phyloP scores from a whole-genome alignment of 305 asterid genomes.

The Solanum aculeatissimum region DNA sequence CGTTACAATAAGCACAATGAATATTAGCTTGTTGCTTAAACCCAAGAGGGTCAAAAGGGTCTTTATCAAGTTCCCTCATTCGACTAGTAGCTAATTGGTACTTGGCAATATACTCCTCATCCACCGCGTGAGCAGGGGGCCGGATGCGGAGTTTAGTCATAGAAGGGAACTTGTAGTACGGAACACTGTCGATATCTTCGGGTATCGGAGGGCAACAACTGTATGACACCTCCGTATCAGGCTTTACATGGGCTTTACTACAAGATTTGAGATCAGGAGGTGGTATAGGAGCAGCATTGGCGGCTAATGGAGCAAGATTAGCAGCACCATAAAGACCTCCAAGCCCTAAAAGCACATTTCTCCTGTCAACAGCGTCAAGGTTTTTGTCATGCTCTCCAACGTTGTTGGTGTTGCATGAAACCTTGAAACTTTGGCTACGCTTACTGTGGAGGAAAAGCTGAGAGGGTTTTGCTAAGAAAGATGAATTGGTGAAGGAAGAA shows the following conservation, averaged over 20 bases:
- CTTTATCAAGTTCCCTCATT: not conserved
- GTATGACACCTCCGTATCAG: not conserved
- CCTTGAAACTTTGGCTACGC: not conserved
- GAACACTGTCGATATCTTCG: not conserved
- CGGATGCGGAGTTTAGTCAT: constrained; percentile 4
- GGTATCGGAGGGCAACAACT: constrained; percentile 52
- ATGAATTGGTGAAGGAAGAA: constrained; percentile 1
- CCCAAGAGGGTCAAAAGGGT: constrained; percentile 43
- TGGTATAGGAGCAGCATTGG: constrained; percentile 22
- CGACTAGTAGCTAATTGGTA: too few species aligned
- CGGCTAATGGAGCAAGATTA: constrained; percentile 23
- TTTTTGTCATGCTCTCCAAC: not conserved
- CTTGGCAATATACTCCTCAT: too few species aligned
- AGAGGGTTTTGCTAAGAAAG: not conserved
- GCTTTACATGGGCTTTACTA: constrained; percentile 3
- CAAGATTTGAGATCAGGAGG: constrained; percentile 40
- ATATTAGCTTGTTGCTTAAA: constrained; percentile 68
- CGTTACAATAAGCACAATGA: constrained; percentile 81
- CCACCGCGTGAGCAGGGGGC: constrained; percentile 23
- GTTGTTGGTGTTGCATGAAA: constrained; percentile 12
- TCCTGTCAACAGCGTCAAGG: constrained; percentile 34
- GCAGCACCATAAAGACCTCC: constrained; percentile 52
- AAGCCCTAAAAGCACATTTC: constrained; percentile 44
- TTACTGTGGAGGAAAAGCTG: not conserved
- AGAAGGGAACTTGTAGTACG: constrained; percentile 30